A percentile compares a stretch with the other conserved stretches of the same genome.
Evolutionary conservation across 2,329 filamentous ascomycete genomes (phyloP).

Genomic region (Trichoderma sp.): DNA sequence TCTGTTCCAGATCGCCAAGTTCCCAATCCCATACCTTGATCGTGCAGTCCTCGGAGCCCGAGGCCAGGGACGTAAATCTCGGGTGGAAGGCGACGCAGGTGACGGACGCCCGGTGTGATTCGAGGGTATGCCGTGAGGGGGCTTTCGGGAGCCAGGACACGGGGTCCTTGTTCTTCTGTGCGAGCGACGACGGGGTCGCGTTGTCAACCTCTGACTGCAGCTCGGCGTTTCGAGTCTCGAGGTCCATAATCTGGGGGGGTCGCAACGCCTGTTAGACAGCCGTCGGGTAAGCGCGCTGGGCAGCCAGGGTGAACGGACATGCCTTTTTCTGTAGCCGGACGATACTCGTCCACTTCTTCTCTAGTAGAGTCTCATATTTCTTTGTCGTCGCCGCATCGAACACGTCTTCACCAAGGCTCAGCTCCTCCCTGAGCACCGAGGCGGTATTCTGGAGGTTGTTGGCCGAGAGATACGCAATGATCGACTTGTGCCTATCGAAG

Average conservation of each 20-base stretch:
- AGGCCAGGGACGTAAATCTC: slow-evolving; percentile 85
- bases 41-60: slow-evolving; percentile 89
- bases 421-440: slow-evolving; percentile 73
- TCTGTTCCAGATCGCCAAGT: slow-evolving; percentile 84
- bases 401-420: slow-evolving; percentile 67
- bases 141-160: slow-evolving; percentile 82
- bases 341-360: slow-evolving; percentile 99
- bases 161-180: slow-evolving; percentile 81
- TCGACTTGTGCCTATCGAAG: slow-evolving; percentile 77
- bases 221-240: slow-evolving; percentile 72
- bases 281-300: slow-evolving; percentile 26
- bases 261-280: slow-evolving; percentile 28
- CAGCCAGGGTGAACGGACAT: slow-evolving; percentile 28
- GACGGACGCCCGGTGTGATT: slow-evolving; percentile 79
- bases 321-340: slow-evolving; percentile 94
- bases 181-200: slow-evolving; percentile 74
- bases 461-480: slow-evolving; percentile 83
- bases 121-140: slow-evolving; percentile 77
- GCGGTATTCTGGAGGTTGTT: slow-evolving; percentile 72
- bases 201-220: slow-evolving; percentile 84
- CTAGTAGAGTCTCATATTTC: slow-evolving; percentile 90
- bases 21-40: slow-evolving; percentile 99
- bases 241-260: slow-evolving; percentile 77
- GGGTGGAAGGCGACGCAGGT: slow-evolving; percentile 95
- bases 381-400: slow-evolving; percentile 84